A percentile compares a stretch with the other conserved stretches of the same genome.
Conservation (phyloP, 768 basidiomycete genomes). For the Myochromella boudieri region DNA sequence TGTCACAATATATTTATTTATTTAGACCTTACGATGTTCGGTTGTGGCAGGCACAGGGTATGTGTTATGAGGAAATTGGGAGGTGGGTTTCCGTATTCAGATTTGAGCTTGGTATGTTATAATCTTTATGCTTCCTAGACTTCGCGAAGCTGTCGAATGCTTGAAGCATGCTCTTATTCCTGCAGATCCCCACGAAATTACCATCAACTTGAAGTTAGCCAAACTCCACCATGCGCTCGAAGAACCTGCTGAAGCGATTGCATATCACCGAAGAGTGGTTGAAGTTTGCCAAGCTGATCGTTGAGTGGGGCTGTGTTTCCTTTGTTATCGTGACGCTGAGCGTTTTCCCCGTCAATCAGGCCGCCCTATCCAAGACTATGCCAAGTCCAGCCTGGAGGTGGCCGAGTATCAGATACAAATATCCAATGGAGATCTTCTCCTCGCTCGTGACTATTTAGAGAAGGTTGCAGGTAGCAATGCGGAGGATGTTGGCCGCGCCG, state of each 20-base stretch:
- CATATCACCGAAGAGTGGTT: conserved; percentile 80
- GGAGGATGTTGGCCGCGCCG: conserved; percentile 75
- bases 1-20: conserved; percentile 4
- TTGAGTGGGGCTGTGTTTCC: conserved; percentile 31
- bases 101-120: not conserved
- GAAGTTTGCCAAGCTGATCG: conserved; percentile 68
- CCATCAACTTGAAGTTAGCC: conserved; percentile 73
- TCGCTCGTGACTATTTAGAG: conserved; percentile 76
- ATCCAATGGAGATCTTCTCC: conserved; percentile 59
- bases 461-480: conserved; percentile 76
- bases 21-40: conserved; percentile 91
- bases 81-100: conserved; percentile 45
- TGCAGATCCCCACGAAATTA: conserved; percentile 74
- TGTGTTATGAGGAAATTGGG: conserved; percentile 91
- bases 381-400: conserved; percentile 81
- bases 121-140: conserved; percentile 41
- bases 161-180: conserved; percentile 86
- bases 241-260: conserved; percentile 66
- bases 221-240: conserved; percentile 66
- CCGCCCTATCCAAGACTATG: conserved; percentile 74
- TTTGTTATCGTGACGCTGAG: conserved; percentile 21
- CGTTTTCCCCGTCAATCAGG: conserved; percentile 37
- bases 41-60: conserved; percentile 93
- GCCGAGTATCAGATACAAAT: conserved; percentile 74
- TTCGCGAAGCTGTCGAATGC: conserved; percentile 87